phyloP scores from a whole-genome alignment of 2,329 filamentous ascomycete genomes.

The Pseudonectria foliicola region DNA sequence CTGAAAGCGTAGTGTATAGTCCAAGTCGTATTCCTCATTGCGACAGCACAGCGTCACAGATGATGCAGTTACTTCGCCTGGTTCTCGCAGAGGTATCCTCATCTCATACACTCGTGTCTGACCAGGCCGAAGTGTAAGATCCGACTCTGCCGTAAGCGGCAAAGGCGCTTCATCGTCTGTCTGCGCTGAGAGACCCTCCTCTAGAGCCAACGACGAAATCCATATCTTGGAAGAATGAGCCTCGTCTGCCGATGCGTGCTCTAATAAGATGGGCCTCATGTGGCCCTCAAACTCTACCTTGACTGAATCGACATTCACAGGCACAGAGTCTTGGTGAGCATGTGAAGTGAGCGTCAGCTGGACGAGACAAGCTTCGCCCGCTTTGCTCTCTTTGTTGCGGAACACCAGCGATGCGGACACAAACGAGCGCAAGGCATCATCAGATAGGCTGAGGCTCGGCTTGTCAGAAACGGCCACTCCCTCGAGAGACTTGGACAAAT shows the following conservation, averaged over 20 bases:
- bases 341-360: conserved; percentile 53
- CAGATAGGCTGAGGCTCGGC: conserved; percentile 43
- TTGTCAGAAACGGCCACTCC: conserved; percentile 37
- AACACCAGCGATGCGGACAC: conserved; percentile 52
- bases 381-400: conserved; percentile 49
- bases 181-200: conserved; percentile 22
- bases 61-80: conserved; percentile 65
- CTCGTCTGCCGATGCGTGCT: conserved; percentile 28
- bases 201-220: conserved; percentile 24
- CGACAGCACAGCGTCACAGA: conserved; percentile 58
- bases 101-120: conserved; percentile 66
- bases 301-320: conserved; percentile 45
- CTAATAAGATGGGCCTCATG: conserved; percentile 47
- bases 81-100: conserved; percentile 67
- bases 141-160: conserved; percentile 46
- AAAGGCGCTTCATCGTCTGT: conserved; percentile 24
- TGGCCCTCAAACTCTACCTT: conserved; percentile 50
- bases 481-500: conserved; percentile 50
- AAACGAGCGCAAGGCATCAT: conserved; percentile 46
- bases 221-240: conserved; percentile 4
- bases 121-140: conserved; percentile 60
- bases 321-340: conserved; percentile 44
- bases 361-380: conserved; percentile 51
- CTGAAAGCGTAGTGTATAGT: conserved; percentile 53
- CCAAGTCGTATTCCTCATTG: conserved; percentile 58